These are phyloP conservation scores for Albophoma yamanashiensis DNA, from an alignment of 2,329 filamentous ascomycete genomes.

Conservation along the genomic window DNA sequence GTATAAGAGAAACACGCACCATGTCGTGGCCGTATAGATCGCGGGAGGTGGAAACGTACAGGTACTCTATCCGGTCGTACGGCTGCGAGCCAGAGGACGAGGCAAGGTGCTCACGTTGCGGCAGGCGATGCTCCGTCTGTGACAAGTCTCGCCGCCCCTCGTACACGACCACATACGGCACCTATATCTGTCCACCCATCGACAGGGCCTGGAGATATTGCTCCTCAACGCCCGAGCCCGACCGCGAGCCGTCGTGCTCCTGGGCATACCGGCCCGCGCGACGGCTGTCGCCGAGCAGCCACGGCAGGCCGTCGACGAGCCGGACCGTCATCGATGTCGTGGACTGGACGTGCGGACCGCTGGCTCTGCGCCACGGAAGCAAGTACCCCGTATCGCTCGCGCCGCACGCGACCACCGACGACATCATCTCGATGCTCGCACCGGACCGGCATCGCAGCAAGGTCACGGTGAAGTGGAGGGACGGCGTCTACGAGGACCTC, in stretches of 20 bases:
- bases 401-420: conserved; percentile 5
- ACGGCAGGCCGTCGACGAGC: neutral
- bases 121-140: neutral
- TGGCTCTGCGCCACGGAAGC: conserved; percentile 7
- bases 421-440: conserved; percentile 12
- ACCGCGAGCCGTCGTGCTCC: neutral
- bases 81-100: neutral
- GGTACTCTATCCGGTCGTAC: neutral
- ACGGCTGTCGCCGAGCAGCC: neutral
- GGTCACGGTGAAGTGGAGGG: conserved; percentile 17
- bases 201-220: neutral
- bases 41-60: neutral
- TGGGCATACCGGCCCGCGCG: neutral
- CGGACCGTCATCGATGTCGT: conserved; percentile 9
- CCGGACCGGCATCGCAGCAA: conserved; percentile 11
- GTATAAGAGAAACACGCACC: neutral
- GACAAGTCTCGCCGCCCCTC: neutral
- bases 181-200: neutral
- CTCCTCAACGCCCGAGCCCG: neutral
- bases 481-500: conserved; percentile 13
- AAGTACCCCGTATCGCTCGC: conserved; percentile 11
- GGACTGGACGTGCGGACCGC: conserved; percentile 8
- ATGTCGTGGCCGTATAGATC: neutral
- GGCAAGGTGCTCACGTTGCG: neutral
- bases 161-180: neutral